Evolutionary conservation across 768 basidiomycete species (phyloP).

Genomic region (Clavaria fumosa): DNA sequence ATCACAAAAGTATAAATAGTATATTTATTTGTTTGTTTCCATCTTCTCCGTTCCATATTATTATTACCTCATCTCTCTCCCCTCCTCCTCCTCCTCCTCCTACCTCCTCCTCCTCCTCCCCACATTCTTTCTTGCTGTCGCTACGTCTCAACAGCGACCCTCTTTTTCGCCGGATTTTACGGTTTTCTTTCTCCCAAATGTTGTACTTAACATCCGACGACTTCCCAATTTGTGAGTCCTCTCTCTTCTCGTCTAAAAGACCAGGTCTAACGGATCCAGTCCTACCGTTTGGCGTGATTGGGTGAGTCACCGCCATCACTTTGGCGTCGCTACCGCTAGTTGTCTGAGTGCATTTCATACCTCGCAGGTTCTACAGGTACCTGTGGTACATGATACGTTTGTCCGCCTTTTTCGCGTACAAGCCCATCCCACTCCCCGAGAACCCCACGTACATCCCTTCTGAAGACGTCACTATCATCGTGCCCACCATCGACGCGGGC

Average conservation of each 20-base stretch:
- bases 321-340: not conserved
- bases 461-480: constrained; percentile 93
- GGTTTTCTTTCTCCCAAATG: constrained; percentile 25
- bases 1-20: no score
- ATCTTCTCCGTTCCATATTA: no score
- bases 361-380: constrained; percentile 75
- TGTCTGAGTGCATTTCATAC: not conserved
- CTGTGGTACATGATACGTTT: constrained; percentile 85
- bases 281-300: constrained; percentile 79
- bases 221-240: constrained; percentile 73
- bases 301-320: constrained; percentile 39
- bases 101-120: no score
- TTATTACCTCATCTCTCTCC: no score
- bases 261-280: constrained; percentile 34
- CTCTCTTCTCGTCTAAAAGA: constrained; percentile 1
- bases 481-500: constrained; percentile 91
- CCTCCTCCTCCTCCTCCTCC: no score
- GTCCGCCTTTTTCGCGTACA: constrained; percentile 61
- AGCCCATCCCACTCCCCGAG: constrained; percentile 79
- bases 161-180: not conserved
- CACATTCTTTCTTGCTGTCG: not conserved
- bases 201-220: constrained; percentile 83
- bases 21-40: no score
- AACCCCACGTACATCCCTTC: constrained; percentile 81
- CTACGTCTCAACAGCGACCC: not conserved